phyloP scores from a whole-genome alignment of 768 basidiomycete species.

The Termitomyces sp. region DNA sequence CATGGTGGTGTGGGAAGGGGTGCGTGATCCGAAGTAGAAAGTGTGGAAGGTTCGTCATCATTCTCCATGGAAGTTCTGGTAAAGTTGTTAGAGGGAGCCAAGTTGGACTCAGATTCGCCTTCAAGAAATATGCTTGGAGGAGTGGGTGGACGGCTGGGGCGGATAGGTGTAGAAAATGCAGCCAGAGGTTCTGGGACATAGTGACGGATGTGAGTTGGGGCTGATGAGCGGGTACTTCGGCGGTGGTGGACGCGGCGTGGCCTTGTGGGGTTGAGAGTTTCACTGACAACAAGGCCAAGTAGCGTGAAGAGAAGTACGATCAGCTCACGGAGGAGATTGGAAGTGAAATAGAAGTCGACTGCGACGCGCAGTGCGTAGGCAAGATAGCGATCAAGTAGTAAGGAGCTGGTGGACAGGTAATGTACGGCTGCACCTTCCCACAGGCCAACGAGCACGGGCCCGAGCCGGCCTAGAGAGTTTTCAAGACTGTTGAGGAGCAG shows the following conservation, averaged over 20 bases:
- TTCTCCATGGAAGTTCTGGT: slow-evolving; percentile 21
- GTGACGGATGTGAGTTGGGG: slow-evolving; percentile 28
- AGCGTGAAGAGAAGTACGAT: slow-evolving; percentile 36
- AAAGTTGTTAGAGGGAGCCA: slow-evolving; percentile 28
- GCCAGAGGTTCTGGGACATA: slow-evolving; percentile 17
- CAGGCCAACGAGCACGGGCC: slow-evolving; percentile 40
- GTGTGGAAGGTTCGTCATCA: slow-evolving; percentile 19
- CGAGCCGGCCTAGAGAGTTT: slow-evolving; percentile 24
- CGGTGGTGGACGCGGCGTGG: slow-evolving; percentile 24
- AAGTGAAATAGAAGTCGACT: slow-evolving; percentile 39
- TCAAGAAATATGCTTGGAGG: slow-evolving; percentile 39
- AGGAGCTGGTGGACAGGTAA: slow-evolving; percentile 26
- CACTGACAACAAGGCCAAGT: slow-evolving; percentile 31
- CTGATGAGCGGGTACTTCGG: slow-evolving; percentile 19
- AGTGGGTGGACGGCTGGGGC: slow-evolving; percentile 27
- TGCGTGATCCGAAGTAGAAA: slow-evolving; percentile 23
- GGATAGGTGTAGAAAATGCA: slow-evolving; percentile 15
- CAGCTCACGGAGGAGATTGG: slow-evolving; percentile 26
- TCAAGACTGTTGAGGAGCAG: slow-evolving; percentile 26
- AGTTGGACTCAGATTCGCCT: slow-evolving; percentile 25
- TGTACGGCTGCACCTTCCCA: slow-evolving; percentile 66
- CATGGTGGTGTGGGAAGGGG: slow-evolving; percentile 36
- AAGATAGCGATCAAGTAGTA: slow-evolving; percentile 35
- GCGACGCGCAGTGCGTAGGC: slow-evolving; percentile 40
- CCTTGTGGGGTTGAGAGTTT: slow-evolving; percentile 25